Evolutionary conservation across 2,329 filamentous ascomycete genomes (phyloP), one percentile per base, ranked within the genome.

Genomic region (Anisogramma anomala): DNA sequence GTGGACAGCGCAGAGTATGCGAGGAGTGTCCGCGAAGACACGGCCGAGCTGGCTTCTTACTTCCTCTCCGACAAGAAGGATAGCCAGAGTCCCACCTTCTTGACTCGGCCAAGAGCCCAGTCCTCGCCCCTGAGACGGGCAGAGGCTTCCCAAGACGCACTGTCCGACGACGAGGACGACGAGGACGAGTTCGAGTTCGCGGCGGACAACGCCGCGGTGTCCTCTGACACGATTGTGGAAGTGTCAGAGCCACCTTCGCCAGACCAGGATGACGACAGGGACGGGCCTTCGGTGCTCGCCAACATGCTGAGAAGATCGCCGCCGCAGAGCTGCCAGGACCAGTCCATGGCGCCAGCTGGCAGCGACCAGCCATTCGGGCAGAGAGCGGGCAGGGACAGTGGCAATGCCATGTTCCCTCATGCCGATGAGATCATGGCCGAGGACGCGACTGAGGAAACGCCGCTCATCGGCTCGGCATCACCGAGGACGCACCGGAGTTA

Each of bases 1-100:
- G 56, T 74, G 61, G 83, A 89, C 55, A 82, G 76, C 51, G 72
- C 77, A 14, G 76, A 84, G 52, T 84, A 84, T 59, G 82, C 84
- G 25, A 77, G 79, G 45, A 83, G 79, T 49, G 82, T 94, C 30
- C 81, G 87, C 49, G 81, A 91, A 61, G 82, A 91, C 56, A 93
- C 87, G 2, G 84, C 86, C 38, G 85, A 94, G 61, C 69, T 94
- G 42, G 87, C 87, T 32, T 85, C 77, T 14, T 86, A 88, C 57
- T 79, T 85, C 36, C 71, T 94, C 20, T 80, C 80, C 28, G 77
- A 83, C 51, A 70, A 71, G 51, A 62, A 68, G 43, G 58, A 63
- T 43, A 58, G 57, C 23, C 62, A 59, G 32, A 64, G 58, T 46
- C 61, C 67, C 4, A 62, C 65, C 8, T 70, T 76, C 44, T 59